phyloP scores from a whole-genome alignment of 2,329 filamentous ascomycete genomes.

The Fusarium decemcellulare region DNA sequence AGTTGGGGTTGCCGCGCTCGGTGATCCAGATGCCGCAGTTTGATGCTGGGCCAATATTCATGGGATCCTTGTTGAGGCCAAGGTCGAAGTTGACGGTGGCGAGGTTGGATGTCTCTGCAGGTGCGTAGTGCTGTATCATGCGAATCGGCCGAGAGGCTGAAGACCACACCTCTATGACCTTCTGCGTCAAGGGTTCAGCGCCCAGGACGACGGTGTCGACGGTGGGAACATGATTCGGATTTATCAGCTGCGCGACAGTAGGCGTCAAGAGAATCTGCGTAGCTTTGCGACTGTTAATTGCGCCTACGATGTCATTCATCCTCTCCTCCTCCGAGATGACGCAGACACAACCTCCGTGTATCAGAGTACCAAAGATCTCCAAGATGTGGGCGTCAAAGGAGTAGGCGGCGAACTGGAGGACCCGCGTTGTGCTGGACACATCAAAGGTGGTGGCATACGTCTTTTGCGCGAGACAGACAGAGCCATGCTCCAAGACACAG shows the following conservation, averaged over 20 bases:
- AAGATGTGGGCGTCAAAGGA: conserved; percentile 5
- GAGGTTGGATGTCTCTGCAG: too few relatives aligned
- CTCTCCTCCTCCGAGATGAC: background rate
- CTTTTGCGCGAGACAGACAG: too few relatives aligned
- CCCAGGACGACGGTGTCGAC: background rate
- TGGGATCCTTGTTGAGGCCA: background rate
- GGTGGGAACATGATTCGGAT: conserved; percentile 7
- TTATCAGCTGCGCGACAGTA: conserved; percentile 12
- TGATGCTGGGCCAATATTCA: background rate
- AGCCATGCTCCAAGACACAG: too few relatives aligned
- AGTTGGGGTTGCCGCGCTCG: background rate
- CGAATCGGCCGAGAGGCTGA: too few relatives aligned
- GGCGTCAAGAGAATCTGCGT: conserved; percentile 14
- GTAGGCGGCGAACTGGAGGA: conserved; percentile 17
- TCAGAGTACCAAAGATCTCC: conserved; percentile 5
- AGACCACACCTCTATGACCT: background rate
- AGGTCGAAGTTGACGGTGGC: too few relatives aligned
- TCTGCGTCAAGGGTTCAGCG: background rate
- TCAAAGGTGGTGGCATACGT: background rate
- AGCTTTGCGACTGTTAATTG: background rate
- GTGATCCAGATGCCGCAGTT: background rate
- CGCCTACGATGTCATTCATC: conserved; percentile 4
- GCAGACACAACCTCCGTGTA: conserved; percentile 6
- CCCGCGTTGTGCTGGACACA: background rate
- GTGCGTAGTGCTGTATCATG: too few relatives aligned